phyloP scores from a whole-genome alignment of 192 early-diverging fungal species.

The Coemansia sp. region DNA sequence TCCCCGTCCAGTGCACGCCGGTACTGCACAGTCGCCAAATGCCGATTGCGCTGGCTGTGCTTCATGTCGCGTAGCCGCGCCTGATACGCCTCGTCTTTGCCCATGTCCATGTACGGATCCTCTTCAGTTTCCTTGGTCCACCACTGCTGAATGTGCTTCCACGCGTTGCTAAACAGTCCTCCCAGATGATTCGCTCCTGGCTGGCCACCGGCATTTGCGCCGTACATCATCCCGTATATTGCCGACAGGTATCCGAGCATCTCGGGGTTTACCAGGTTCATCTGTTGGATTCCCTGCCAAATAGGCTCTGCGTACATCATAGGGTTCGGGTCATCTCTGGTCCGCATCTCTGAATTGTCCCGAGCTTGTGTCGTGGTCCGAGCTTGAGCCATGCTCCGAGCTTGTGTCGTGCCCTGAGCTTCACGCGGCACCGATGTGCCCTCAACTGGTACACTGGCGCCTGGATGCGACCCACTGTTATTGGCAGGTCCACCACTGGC shows the following conservation, averaged over 20 bases:
- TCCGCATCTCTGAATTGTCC: neutral
- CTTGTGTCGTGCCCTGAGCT: neutral
- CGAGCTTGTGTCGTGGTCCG: neutral
- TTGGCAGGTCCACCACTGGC: neutral
- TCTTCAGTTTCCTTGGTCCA: constrained; percentile 19
- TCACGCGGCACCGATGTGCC: constrained; percentile 3
- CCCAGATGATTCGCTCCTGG: constrained; percentile 1
- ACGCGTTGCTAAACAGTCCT: constrained; percentile 15
- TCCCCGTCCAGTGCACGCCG: constrained; percentile 57
- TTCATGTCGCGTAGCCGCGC: constrained; percentile 51
- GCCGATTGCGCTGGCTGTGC: constrained; percentile 46
- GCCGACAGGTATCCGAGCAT: constrained; percentile 38
- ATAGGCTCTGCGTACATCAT: constrained; percentile 34
- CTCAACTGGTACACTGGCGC: neutral
- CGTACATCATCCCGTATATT: constrained; percentile 33
- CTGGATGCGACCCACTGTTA: constrained; percentile 2
- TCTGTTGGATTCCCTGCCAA: constrained; percentile 38
- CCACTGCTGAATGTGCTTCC: constrained; percentile 41
- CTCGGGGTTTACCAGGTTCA: constrained; percentile 36
- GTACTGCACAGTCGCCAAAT: constrained; percentile 58
- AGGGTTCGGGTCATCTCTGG: constrained; percentile 38
- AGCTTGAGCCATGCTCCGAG: neutral
- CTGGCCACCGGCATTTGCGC: constrained; percentile 9
- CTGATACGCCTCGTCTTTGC: constrained; percentile 51
- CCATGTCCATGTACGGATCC: constrained; percentile 48